Evolutionary conservation across 352 stramenopile genomes (phyloP).

Genomic region (Phytophthora multivora): DNA sequence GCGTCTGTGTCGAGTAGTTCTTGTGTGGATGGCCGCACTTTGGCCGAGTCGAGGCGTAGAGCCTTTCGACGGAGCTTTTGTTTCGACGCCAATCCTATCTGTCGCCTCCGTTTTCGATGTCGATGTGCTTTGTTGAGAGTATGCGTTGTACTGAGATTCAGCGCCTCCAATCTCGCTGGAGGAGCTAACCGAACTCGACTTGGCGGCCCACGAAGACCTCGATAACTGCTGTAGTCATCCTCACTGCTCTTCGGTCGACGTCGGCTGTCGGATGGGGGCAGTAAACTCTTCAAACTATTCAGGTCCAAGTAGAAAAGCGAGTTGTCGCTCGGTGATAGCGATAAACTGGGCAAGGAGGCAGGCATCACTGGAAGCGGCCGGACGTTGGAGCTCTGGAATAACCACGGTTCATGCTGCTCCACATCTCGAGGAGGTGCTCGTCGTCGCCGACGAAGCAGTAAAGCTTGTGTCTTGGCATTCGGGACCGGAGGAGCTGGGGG

Average conservation of each 20-base stretch:
- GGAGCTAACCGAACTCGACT: constrained; percentile 24
- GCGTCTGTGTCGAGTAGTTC: constrained; percentile 15
- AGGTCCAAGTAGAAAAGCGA: constrained; percentile 75
- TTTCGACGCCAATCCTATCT: constrained; percentile 14
- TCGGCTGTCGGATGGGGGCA: constrained; percentile 35
- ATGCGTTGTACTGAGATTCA: constrained; percentile 27
- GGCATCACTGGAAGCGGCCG: constrained; percentile 25
- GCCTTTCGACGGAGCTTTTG: constrained; percentile 47
- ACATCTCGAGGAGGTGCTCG: constrained; percentile 21
- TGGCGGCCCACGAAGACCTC: not conserved
- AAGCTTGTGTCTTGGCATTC: constrained; percentile 23
- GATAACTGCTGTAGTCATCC: constrained; percentile 18
- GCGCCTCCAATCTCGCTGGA: constrained; percentile 49
- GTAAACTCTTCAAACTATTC: constrained; percentile 62
- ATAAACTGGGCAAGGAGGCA: constrained; percentile 18
- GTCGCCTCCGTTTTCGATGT: constrained; percentile 15
- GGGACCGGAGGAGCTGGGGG: constrained; percentile 4
- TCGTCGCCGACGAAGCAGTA: constrained; percentile 20
- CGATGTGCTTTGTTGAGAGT: constrained; percentile 2
- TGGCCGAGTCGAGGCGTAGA: constrained; percentile 46
- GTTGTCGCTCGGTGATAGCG: constrained; percentile 24
- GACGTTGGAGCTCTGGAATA: constrained; percentile 70
- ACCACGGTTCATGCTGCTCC: constrained; percentile 57
- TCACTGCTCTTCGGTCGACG: constrained; percentile 30
- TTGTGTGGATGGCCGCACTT: constrained; percentile 34